Evolutionary conservation across 2,329 filamentous ascomycete genomes (phyloP), one percentile per base, ranked within the genome.

Genomic region (Dendrostoma leiphaemia): DNA sequence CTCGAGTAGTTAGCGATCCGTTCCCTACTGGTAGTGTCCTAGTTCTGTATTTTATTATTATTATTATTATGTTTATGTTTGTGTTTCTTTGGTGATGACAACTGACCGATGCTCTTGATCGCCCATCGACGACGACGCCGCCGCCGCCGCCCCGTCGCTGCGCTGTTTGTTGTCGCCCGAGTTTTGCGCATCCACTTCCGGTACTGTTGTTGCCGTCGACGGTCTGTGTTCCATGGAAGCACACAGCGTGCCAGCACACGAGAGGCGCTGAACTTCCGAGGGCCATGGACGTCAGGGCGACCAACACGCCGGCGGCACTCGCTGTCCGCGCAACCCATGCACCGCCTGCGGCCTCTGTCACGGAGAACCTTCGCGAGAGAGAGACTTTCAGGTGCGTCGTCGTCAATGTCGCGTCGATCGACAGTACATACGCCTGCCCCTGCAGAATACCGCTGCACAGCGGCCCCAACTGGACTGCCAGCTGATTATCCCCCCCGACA

Each of bases 371-470:
- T 44, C 62, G 62, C 19, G 62, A 64, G 51, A 56, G 61, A 26
- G 61, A 64, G 37, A 63, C 62, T 17, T 64, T 62, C 55, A 63
- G 60, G 62, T 64, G 40, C 24, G 58, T 57, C 21, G 17, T 12
- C 7, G 26, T 8, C 19, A 15, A 21, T 29, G n/a, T 49, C 24
- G 24, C 40, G 38, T 24, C 44, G 19, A 35, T 32, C 5, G 19
- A n/a, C 23, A 10, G 19, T 53, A 26, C 24, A 31, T 29, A 31
- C 12, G 28, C 44, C 44, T 26, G 44, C 29, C 44, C 44, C 29
- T 46, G 44, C 44, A 34, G 19, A 19, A 15, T 6, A n/a, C 17
- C 21, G 31, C 41, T 28, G 32, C 23, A 40, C 28, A 29, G 15
- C 31, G 17, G 29, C 31, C 41, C 17, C 34, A 21, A 21, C 35